Conservation (phyloP, 169 alveolate species). For the Pseudocohnilembus persalinus region DNA sequence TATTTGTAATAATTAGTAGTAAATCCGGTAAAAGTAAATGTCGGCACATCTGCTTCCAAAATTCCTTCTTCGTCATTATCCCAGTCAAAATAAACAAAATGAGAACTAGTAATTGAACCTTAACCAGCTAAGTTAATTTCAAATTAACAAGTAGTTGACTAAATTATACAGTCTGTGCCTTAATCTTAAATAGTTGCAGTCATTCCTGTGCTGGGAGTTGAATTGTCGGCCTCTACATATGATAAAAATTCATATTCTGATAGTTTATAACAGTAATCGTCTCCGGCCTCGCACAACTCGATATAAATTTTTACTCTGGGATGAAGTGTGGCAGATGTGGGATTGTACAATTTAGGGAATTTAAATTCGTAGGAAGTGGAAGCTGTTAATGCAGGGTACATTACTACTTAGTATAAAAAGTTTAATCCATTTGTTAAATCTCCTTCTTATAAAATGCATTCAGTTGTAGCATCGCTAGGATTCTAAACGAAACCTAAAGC, state of each 20-base stretch:
- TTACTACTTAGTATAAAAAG: neutral
- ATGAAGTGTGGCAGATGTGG: neutral
- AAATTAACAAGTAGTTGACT: neutral
- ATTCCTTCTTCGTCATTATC: neutral
- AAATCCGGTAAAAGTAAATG: neutral
- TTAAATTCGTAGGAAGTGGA: neutral
- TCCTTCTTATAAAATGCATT: neutral
- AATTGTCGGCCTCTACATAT: neutral
- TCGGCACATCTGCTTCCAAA: neutral
- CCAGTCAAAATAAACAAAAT: neutral
- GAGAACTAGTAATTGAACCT: neutral
- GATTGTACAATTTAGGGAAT: neutral
- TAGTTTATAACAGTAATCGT: neutral
- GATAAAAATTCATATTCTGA: neutral
- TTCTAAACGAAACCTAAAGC: neutral
- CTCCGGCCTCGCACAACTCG: neutral
- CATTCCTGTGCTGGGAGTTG: neutral
- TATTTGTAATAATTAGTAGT: neutral
- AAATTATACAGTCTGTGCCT: neutral
- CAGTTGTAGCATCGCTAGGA: neutral
- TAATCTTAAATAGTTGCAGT: neutral
- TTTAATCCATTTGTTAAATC: neutral
- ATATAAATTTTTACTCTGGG: neutral
- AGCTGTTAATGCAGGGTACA: neutral
- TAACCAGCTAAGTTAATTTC: no score